phyloP scores from a whole-genome alignment of 352 stramenopile genomes.

The Phytophthora pisi region DNA sequence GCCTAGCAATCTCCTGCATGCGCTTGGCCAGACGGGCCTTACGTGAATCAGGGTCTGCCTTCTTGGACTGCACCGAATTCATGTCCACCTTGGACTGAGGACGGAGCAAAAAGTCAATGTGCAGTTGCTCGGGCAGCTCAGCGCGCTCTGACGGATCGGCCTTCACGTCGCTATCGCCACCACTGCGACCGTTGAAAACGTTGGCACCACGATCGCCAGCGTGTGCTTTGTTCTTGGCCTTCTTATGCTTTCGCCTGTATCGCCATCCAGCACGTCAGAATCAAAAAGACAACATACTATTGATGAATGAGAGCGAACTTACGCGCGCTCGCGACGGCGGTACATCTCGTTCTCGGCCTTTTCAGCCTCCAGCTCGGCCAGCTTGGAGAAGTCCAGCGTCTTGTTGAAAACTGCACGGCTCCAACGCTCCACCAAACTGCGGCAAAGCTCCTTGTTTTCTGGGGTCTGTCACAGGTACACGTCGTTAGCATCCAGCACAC shows the following conservation, averaged over 20 bases:
- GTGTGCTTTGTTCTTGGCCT: conserved; percentile 38
- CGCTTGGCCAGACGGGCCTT: conserved; percentile 86
- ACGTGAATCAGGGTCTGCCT: conserved; percentile 74
- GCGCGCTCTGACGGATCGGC: conserved; percentile 65
- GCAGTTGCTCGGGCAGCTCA: conserved; percentile 71
- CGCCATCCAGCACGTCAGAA: conserved; percentile 6
- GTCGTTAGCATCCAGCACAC: conserved; percentile 4
- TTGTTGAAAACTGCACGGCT: conserved; percentile 91
- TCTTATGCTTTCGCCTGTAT: conserved; percentile 51
- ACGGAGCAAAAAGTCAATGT: conserved; percentile 85
- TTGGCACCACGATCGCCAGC: conserved; percentile 44
- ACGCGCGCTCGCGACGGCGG: conserved; percentile 62
- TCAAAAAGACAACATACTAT: conserved; percentile 1
- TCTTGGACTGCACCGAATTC: conserved; percentile 60
- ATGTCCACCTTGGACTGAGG: conserved; percentile 84
- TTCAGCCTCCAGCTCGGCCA: conserved; percentile 84
- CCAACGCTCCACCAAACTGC: conserved; percentile 86
- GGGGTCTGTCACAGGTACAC: conserved; percentile 46
- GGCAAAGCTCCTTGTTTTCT: conserved; percentile 89
- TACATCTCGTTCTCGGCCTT: conserved; percentile 83
- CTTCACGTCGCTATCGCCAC: conserved; percentile 39
- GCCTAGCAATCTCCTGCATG: conserved; percentile 86
- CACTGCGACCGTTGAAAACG: conserved; percentile 49
- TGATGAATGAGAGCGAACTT: conserved; percentile 5
- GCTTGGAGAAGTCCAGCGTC: conserved; percentile 86